A percentile compares a stretch with the other conserved stretches of the same genome.
phyloP scores from a whole-genome alignment of 1,284 basidiomycete species.

The Kalmanozyma brasiliensis region DNA sequence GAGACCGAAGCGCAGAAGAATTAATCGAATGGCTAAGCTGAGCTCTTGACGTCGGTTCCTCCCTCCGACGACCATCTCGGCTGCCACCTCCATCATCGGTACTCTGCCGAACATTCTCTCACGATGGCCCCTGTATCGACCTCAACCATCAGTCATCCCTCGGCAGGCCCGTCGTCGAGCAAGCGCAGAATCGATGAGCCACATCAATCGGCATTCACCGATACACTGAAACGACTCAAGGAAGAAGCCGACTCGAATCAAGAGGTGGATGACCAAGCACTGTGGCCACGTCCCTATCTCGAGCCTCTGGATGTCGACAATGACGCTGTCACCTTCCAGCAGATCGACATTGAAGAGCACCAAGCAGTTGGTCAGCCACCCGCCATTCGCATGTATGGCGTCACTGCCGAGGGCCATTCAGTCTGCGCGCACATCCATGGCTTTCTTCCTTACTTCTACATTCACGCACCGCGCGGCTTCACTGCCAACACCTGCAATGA shows the following conservation, averaged over 20 bases:
- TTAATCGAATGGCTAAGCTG: neutral
- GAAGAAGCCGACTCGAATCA: conserved; percentile 46
- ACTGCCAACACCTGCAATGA: conserved; percentile 56
- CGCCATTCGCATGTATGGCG: conserved; percentile 66
- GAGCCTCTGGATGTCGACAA: conserved; percentile 44
- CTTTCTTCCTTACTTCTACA: conserved; percentile 67
- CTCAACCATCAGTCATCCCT: conserved; percentile 27
- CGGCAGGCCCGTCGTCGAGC: conserved; percentile 23
- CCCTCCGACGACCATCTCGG: neutral
- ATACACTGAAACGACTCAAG: conserved; percentile 57
- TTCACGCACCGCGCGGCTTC: conserved; percentile 64
- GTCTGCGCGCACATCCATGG: conserved; percentile 66
- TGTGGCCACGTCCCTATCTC: conserved; percentile 58
- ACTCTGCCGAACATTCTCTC: conserved; percentile 4
- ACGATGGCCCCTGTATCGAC: conserved; percentile 49
- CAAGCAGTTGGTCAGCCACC: conserved; percentile 53
- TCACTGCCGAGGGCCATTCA: conserved; percentile 60
- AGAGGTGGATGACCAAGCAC: conserved; percentile 44
- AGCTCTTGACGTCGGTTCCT: no score
- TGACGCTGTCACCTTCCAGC: conserved; percentile 62
- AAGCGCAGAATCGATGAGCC: conserved; percentile 50
- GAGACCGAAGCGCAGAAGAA: conserved; percentile 8
- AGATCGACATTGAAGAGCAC: conserved; percentile 67
- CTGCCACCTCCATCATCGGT: conserved; percentile 12
- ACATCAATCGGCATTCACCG: conserved; percentile 52